A percentile compares a stretch with the other conserved stretches of the same genome.
Evolutionary conservation across 495 filamentous ascomycete genomes (phyloP).

Genomic region (Elaphomyces granulatus): DNA sequence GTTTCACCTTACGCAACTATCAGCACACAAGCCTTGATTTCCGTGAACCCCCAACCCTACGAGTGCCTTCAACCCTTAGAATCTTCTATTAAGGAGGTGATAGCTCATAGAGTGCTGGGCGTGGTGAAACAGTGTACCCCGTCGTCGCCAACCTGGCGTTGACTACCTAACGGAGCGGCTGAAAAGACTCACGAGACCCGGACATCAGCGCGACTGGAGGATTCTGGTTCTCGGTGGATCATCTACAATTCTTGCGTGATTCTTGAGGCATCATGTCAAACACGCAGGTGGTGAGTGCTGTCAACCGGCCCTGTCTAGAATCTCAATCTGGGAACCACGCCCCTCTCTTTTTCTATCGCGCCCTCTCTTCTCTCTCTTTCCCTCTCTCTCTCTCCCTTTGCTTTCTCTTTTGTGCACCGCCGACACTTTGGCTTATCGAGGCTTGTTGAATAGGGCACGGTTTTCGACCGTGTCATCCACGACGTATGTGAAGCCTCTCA

Average conservation of each 20-base stretch:
- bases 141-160: no score
- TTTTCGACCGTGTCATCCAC: slow-evolving; percentile 83
- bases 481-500: slow-evolving; percentile 79
- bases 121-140: no score
- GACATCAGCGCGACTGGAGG: no score
- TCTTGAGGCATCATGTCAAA: slow-evolving; percentile 43
- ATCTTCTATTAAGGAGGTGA: no score
- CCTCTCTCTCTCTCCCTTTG: slow-evolving; percentile 5
- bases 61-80: no score
- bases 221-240: no score
- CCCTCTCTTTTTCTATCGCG: neutral
- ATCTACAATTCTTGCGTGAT: no score
- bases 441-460: slow-evolving; percentile 43
- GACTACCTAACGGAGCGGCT: no score
- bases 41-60: neutral
- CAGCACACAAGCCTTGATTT: slow-evolving; percentile 2
- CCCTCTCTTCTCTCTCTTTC: slow-evolving; percentile 5
- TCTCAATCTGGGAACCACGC: slow-evolving; percentile 1
- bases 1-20: slow-evolving; percentile 29
- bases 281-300: slow-evolving; percentile 46
- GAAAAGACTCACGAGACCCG: no score
- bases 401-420: neutral
- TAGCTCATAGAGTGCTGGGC: no score
- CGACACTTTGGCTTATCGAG: slow-evolving; percentile 20
- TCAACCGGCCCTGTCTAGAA: slow-evolving; percentile 10